phyloP scores from a whole-genome alignment of 345 rosid genomes.

The Sisymbrium irio region DNA sequence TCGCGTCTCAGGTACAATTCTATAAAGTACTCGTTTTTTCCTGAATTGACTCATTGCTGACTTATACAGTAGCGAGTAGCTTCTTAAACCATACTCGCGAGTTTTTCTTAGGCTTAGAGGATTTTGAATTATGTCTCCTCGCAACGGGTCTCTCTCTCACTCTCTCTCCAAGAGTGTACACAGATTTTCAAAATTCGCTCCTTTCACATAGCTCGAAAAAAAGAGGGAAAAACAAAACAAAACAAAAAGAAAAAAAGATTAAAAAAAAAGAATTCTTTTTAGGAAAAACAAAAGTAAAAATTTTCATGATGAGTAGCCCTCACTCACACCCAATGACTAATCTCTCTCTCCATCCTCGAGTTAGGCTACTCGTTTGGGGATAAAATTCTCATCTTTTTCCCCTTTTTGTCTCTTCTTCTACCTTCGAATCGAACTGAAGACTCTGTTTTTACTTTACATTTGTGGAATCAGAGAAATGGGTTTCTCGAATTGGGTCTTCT shows the following conservation, averaged over 20 bases:
- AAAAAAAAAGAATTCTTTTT: constrained; percentile 17
- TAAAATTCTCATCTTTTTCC: constrained; percentile 4
- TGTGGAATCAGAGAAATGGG: constrained; percentile 11
- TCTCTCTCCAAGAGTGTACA: constrained; percentile 15
- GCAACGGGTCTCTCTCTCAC: constrained; percentile 27
- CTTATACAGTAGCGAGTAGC: not conserved
- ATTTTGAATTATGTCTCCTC: constrained; percentile 25
- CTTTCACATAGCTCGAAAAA: constrained; percentile 35
- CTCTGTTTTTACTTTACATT: not conserved
- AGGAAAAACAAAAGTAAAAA: constrained; percentile 30
- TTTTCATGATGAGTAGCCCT: constrained; percentile 28
- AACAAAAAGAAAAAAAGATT: not conserved
- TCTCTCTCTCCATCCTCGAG: constrained; percentile 13
- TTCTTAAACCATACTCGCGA: not conserved
- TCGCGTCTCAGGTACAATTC: not conserved
- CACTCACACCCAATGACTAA: constrained; percentile 25
- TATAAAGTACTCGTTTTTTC: not conserved
- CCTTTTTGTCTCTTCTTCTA: not conserved
- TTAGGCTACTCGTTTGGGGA: constrained; percentile 17
- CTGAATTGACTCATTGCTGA: not conserved
- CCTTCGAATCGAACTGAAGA: not conserved
- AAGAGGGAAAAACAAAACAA: constrained; percentile 32
- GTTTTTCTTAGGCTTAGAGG: not conserved
- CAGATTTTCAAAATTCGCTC: constrained; percentile 19
- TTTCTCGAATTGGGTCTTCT: constrained; percentile 12